These are phyloP conservation scores for Crithidia sp. DNA, from an alignment of 208 protist species.

Conservation along the genomic window DNA sequence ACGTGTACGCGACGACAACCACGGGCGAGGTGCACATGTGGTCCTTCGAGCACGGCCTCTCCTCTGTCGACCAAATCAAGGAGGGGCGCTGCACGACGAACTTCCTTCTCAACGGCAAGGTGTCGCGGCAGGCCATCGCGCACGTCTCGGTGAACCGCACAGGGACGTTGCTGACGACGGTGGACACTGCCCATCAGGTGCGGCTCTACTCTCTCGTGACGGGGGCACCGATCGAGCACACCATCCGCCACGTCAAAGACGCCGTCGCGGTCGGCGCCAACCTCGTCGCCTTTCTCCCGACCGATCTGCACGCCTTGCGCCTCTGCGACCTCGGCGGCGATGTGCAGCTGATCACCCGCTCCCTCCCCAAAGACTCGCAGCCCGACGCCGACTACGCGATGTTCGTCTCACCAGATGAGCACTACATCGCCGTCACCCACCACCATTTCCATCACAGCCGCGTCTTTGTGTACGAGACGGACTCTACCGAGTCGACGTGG, in stretches of 20 bases:
- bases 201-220: constrained; percentile 52
- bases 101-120: constrained; percentile 63
- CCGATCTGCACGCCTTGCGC: constrained; percentile 17
- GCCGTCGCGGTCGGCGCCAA: constrained; percentile 44
- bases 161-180: constrained; percentile 29
- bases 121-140: constrained; percentile 51
- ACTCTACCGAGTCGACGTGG: constrained; percentile 29
- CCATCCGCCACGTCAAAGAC: constrained; percentile 25
- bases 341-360: constrained; percentile 17
- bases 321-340: constrained; percentile 23
- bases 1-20: constrained; percentile 60
- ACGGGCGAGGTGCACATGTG: constrained; percentile 63
- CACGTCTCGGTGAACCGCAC: constrained; percentile 41
- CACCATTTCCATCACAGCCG: constrained; percentile 31
- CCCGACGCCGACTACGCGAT: constrained; percentile 31
- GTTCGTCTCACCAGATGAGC: constrained; percentile 31
- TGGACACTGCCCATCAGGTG: constrained; percentile 34
- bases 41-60: constrained; percentile 51
- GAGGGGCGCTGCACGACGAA: constrained; percentile 60
- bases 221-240: constrained; percentile 30
- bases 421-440: constrained; percentile 35
- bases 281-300: constrained; percentile 40
- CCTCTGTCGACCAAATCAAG: constrained; percentile 53
- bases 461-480: constrained; percentile 43
- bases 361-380: constrained; percentile 37